Base-by-base conservation (phyloP, 139 green algal species). In the Coccomyxa sp. region DNA sequence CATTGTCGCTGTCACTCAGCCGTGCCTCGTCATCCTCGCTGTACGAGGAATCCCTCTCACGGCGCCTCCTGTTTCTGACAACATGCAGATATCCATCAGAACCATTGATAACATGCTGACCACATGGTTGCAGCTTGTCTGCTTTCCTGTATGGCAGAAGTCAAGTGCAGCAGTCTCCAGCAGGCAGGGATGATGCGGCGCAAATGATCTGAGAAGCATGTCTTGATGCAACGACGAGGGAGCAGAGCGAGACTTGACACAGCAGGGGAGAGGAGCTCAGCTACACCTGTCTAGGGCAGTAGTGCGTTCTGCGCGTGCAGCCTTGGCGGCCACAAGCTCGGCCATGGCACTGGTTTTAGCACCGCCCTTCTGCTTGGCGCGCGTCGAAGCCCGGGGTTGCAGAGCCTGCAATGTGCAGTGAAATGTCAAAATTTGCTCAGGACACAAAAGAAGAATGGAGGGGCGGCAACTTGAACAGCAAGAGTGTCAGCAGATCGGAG, bases 271-370 rank as follows among this genome's bases (percentile, higher is more conserved):
- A 51, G 38, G 38, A 51, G 38, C 38, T 51, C 38, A 51, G 38
- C 3, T 51, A 7, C 38, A 51, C 38, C 38, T 51, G 38, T 51
- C 38, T 3, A 51, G 38, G 38, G 38, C 38, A 51, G 38, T 51
- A 51, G 38, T 51, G 38, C 38, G 38, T 51, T 51, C 38, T 11
- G 38, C 38, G 38, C 38, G 38, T 51, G 76, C 3, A 83, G 79
- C 80, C 76, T 80, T 80, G 25, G 86, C 86, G 14, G 89, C 89
- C 76, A 79, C 84, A 4, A 92, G 81, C 85, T 92, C 85, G 74
- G 90, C 82, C 38, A 92, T 89, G 0, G 88, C 88, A 10, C 58
- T 81, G 79, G 88, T 90, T 77, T 92, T 92, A 16, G 83, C 85
- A 57, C 23, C 59, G 76, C 80, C 76, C 23, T 58, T 23, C 32